These are phyloP conservation scores for Talaromyces funiculosus DNA, from an alignment of 2,329 filamentous ascomycete species.

Conservation along the genomic window DNA sequence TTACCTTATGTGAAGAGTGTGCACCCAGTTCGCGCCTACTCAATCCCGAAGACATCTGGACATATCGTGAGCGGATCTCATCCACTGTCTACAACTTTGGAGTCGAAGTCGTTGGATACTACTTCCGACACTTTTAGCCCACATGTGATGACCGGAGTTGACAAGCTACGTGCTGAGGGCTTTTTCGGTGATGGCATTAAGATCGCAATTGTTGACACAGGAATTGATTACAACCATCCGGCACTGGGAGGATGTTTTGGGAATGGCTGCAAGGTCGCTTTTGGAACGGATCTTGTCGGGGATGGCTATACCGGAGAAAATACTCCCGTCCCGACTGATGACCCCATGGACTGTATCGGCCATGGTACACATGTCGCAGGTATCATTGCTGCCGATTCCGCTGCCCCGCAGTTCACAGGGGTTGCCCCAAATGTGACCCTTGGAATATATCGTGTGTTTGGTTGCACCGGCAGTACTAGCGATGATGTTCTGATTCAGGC, in stretches of 20 bases:
- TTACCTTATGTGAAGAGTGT: conserved; percentile 10
- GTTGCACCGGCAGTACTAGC: conserved; percentile 46
- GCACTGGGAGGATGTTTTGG: conserved; percentile 62
- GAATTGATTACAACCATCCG: conserved; percentile 57
- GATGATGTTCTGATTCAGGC: conserved; percentile 57
- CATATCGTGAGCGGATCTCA: not conserved
- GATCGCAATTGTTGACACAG: conserved; percentile 23
- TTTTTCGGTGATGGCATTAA: conserved; percentile 17
- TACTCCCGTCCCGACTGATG: conserved; percentile 41
- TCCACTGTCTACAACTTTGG: not conserved
- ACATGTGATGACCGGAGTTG: conserved; percentile 20
- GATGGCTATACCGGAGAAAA: conserved; percentile 40
- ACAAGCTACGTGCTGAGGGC: conserved; percentile 19
- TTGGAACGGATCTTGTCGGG: conserved; percentile 55
- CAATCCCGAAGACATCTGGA: not conserved
- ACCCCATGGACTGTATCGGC: conserved; percentile 53
- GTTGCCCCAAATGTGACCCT: conserved; percentile 53
- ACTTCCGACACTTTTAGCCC: conserved; percentile 8
- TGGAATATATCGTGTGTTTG: conserved; percentile 54
- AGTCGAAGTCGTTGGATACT: not conserved
- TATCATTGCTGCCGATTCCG: conserved; percentile 55
- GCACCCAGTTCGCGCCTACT: not conserved
- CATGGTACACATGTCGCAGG: conserved; percentile 60
- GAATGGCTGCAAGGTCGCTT: conserved; percentile 51
- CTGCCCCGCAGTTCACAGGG: conserved; percentile 52